These are phyloP conservation scores for Talaromyces pinophilus DNA, from an alignment of 2,329 filamentous ascomycete species.

Conservation along the genomic window DNA sequence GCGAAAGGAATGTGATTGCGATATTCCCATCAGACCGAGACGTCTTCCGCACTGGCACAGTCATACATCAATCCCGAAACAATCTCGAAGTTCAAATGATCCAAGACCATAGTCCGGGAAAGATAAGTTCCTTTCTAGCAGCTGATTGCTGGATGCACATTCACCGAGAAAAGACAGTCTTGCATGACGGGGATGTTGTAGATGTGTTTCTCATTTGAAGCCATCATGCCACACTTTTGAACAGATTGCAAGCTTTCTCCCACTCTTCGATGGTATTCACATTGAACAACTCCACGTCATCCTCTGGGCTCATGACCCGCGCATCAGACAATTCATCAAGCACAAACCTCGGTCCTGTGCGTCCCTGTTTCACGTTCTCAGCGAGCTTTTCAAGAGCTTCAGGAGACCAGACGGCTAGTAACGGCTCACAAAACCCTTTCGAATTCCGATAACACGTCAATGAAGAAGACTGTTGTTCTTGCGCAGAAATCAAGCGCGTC, in stretches of 20 bases:
- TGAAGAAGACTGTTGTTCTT: conserved; percentile 23
- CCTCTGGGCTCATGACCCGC: conserved; percentile 21
- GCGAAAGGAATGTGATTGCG: background rate
- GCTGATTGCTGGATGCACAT: conserved; percentile 33
- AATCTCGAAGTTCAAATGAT: conserved; percentile 23
- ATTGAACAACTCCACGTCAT: conserved; percentile 29
- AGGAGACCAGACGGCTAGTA: conserved; percentile 41
- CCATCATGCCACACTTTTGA: conserved; percentile 28
- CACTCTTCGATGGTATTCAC: conserved; percentile 43
- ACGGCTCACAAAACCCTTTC: conserved; percentile 36
- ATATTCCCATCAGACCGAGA: conserved; percentile 3
- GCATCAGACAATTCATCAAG: conserved; percentile 25
- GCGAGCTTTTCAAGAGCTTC: conserved; percentile 32
- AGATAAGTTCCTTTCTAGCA: conserved; percentile 29
- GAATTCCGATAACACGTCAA: conserved; percentile 41
- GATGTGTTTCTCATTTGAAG: conserved; percentile 20
- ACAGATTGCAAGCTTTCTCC: conserved; percentile 31
- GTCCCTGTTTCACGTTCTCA: conserved; percentile 25
- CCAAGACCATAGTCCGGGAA: conserved; percentile 29
- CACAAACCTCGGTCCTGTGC: conserved; percentile 25
- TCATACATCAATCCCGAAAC: background rate
- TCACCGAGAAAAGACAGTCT: conserved; percentile 21
- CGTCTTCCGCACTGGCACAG: conserved; percentile 22
- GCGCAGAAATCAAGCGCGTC: conserved; percentile 30
- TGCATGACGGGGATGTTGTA: conserved; percentile 25